phyloP scores from a whole-genome alignment of 805 yeast species.

The Yarrowia sp. region DNA sequence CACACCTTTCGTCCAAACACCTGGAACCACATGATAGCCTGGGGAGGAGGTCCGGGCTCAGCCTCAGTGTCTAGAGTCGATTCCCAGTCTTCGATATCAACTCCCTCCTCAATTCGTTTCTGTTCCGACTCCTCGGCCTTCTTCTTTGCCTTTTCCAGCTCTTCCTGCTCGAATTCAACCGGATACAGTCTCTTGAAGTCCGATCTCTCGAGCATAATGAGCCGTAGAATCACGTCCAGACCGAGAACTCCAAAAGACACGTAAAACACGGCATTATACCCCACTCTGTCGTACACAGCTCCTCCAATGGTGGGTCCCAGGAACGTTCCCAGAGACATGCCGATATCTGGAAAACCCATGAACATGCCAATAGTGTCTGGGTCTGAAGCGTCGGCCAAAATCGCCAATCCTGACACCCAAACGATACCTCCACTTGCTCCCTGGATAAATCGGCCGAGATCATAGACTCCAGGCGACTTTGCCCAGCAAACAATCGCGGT shows the following conservation, averaged over 20 bases:
- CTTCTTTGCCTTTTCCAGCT: conserved; percentile 8
- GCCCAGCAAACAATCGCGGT: conserved; percentile 48
- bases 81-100: conserved; percentile 27
- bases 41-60: conserved; percentile 21
- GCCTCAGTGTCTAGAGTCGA: conserved; percentile 13
- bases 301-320: conserved; percentile 52
- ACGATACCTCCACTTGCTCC: conserved; percentile 50
- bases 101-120: conserved; percentile 18
- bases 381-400: conserved; percentile 47
- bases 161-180: background rate
- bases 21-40: conserved; percentile 20
- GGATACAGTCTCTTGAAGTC: conserved; percentile 39
- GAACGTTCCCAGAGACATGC: conserved; percentile 47
- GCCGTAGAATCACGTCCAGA: conserved; percentile 47
- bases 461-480: conserved; percentile 44
- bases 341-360: conserved; percentile 49
- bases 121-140: conserved; percentile 15
- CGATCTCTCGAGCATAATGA: conserved; percentile 49
- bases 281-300: conserved; percentile 47
- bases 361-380: conserved; percentile 47
- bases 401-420: conserved; percentile 51
- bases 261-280: conserved; percentile 49
- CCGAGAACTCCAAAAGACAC: conserved; percentile 47
- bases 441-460: conserved; percentile 49
- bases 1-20: conserved; percentile 33